Evolutionary conservation across 495 filamentous ascomycete genomes (phyloP).

Genomic region (Annulohypoxylon nitens): DNA sequence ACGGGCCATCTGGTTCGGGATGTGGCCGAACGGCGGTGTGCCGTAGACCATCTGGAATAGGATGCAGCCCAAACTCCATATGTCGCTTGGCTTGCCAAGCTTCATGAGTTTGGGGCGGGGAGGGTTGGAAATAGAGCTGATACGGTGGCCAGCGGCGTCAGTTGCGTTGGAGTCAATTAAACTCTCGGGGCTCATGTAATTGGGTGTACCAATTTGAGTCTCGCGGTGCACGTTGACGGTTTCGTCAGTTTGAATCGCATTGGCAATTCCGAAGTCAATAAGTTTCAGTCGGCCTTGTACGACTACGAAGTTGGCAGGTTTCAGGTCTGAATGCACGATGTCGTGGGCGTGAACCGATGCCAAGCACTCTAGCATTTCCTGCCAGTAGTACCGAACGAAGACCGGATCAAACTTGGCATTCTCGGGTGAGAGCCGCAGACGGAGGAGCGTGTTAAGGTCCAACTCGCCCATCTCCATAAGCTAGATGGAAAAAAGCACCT

Average conservation of each 20-base stretch:
- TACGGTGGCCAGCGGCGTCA: slow-evolving; percentile 62
- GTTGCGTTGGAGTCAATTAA: slow-evolving; percentile 84
- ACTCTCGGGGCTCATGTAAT: slow-evolving; percentile 98
- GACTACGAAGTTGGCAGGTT: slow-evolving; percentile 95
- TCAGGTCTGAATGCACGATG: slow-evolving; percentile 96
- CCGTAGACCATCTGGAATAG: slow-evolving; percentile 98
- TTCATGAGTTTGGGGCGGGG: slow-evolving; percentile 85
- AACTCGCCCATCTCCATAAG: slow-evolving; percentile 99
- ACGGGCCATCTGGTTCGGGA: slow-evolving; percentile 80
- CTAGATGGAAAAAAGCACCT: slow-evolving; percentile 52
- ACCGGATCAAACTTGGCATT: slow-evolving; percentile 83
- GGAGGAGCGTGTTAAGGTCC: slow-evolving; percentile 89
- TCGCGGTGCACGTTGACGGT: slow-evolving; percentile 98
- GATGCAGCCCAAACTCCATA: slow-evolving; percentile 97
- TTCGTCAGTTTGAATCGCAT: slow-evolving; percentile 91
- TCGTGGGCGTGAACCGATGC: slow-evolving; percentile 87
- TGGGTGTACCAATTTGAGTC: slow-evolving; percentile 93
- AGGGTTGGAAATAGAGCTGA: slow-evolving; percentile 45
- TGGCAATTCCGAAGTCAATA: slow-evolving; percentile 97
- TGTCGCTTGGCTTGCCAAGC: slow-evolving; percentile 92
- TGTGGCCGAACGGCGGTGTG: slow-evolving; percentile 90
- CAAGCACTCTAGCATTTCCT: slow-evolving; percentile 98
- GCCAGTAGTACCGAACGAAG: slow-evolving; percentile 97
- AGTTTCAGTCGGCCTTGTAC: slow-evolving; percentile 86
- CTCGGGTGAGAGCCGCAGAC: slow-evolving; percentile 76